Percentiles rank a stretch among this genome's conserved stretches.
Evolutionary conservation across 2,329 filamentous ascomycete genomes (phyloP).

Genomic region (Aspergillus cejpii): DNA sequence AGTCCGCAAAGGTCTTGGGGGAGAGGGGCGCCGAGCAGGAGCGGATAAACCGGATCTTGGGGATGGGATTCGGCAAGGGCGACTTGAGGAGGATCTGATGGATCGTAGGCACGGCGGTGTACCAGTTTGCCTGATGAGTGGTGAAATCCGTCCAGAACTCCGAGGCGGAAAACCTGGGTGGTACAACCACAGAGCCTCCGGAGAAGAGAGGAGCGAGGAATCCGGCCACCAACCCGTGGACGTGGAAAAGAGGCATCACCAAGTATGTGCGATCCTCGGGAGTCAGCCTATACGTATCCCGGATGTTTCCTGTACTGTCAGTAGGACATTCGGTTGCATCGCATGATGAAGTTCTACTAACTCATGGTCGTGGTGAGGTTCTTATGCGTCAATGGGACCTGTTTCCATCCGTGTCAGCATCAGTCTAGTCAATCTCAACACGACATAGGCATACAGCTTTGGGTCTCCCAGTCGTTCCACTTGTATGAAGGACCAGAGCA

Average conservation of each 20-base stretch:
- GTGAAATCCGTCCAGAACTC: constrained; percentile 78
- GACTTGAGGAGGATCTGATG: constrained; percentile 80
- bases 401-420: constrained; percentile 8
- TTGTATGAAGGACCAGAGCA: constrained; percentile 75
- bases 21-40: constrained; percentile 80
- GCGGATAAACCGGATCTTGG: constrained; percentile 75
- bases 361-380: constrained; percentile 77
- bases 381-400: constrained; percentile 70
- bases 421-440: neutral
- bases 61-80: constrained; percentile 60
- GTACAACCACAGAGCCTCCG: constrained; percentile 73
- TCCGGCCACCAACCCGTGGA: constrained; percentile 77
- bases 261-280: constrained; percentile 70
- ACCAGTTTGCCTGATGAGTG: constrained; percentile 74
- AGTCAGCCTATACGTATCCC: constrained; percentile 67
- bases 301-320: constrained; percentile 58
- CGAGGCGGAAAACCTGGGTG: constrained; percentile 69
- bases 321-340: neutral
- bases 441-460: constrained; percentile 60
- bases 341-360: constrained; percentile 32
- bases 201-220: constrained; percentile 71
- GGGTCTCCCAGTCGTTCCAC: constrained; percentile 74
- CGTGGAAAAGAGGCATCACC: constrained; percentile 87
- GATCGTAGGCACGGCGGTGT: constrained; percentile 87
- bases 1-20: constrained; percentile 71